Evolutionary conservation across 2,329 filamentous ascomycete species (phyloP), one percentile per base, ranked within the genome.

Genomic region (Colletotrichum phormii): DNA sequence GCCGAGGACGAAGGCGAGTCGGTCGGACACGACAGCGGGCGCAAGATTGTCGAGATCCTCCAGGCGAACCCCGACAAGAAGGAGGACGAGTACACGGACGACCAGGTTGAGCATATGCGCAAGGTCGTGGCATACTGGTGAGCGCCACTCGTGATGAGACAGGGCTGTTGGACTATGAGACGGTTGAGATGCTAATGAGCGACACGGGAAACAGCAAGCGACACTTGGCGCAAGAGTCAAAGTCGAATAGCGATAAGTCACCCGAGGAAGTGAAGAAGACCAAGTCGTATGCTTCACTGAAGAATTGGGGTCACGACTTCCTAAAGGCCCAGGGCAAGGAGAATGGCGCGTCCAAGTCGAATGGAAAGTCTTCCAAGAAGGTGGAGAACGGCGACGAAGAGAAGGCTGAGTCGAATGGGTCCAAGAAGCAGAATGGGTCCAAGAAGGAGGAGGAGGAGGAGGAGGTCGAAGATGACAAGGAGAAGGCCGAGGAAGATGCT

Each of bases 181-280:
- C 5, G 42, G 18, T 8, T 11, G 5, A 3, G 26, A 49, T 12
- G 51, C 26, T 9, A 35, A 5, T 8, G 31, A 4, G 26, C 37
- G 26, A 54, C 13, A 15, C 24, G 26, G 26, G 18, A 1, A 24
- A 3, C 8, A 85, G 82, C 78, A 93, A 93, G 78, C 84, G 90
- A 5, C 91, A 93, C 81, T 81, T 93, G 0, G 91, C 90, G 0
- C 90, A 92, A 76, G 91, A 93, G 79, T 85, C 87, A 68, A 87
- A 85, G 74, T 85, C 84, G 42, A 91, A 92, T 76, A 82, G 85
- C 69, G 83, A 91, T 75, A 89, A 89, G 63, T 79, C 84, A 0
- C 73, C 78, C 0, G 81, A 82, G 13, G 83, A 86, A n/a, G 78
- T 84, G 8, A 85, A 85, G 60, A 82, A 85, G 79, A 86, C 84